Evolutionary conservation across 225 moss, liverwort and hornwort species (phyloP).

Genomic region (Marchantia paleacea): DNA sequence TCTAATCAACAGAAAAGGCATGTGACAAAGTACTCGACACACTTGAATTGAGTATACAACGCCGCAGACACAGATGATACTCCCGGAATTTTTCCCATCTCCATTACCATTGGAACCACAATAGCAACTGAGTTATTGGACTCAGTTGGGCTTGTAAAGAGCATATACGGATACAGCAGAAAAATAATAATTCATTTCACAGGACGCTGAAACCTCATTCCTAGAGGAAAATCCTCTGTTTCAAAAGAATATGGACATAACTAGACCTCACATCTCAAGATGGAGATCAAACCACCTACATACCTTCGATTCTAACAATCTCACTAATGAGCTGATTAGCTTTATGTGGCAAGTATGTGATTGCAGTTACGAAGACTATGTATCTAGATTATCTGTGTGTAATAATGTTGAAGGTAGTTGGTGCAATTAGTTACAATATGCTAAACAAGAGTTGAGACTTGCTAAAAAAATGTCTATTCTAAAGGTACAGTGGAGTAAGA

Average conservation of each 20-base stretch:
- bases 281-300: conserved; percentile 24
- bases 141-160: too few relatives aligned
- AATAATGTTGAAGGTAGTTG: conserved; percentile 13
- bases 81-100: too few relatives aligned
- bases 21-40: too few relatives aligned
- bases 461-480: conserved; percentile 3
- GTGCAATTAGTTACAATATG: conserved; percentile 12
- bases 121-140: too few relatives aligned
- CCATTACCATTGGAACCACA: too few relatives aligned
- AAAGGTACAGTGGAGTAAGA: conserved; percentile 8
- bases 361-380: background rate
- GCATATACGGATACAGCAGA: too few relatives aligned
- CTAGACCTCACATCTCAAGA: conserved; percentile 16
- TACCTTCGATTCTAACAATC: conserved; percentile 15
- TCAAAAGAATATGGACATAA: conserved; percentile 32
- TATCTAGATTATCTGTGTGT: background rate
- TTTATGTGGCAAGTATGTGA: background rate
- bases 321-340: background rate
- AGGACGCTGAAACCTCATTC: conserved; percentile 9
- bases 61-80: too few relatives aligned
- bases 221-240: background rate
- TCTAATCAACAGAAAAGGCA: too few relatives aligned
- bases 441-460: background rate
- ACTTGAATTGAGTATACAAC: too few relatives aligned
- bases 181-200: background rate